These are phyloP conservation scores for Ceratobasidium sp. DNA, from an alignment of 1,284 basidiomycete species.

Conservation along the genomic window DNA sequence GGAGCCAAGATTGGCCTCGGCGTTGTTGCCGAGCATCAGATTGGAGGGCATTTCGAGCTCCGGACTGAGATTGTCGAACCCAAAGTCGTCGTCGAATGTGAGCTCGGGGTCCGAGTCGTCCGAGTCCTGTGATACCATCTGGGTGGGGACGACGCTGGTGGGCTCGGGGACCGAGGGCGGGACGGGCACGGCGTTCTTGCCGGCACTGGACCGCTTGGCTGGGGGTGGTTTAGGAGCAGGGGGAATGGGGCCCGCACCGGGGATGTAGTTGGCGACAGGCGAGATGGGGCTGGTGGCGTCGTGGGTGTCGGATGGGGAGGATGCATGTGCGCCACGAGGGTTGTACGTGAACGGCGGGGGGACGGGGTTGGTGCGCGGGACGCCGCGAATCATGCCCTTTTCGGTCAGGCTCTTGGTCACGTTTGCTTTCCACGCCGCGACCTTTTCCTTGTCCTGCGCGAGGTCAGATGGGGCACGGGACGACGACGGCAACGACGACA, in stretches of 20 bases:
- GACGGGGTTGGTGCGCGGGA: conserved; percentile 37
- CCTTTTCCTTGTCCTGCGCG: conserved; percentile 39
- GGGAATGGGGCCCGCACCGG: conserved; percentile 17
- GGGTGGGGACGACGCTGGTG: conserved; percentile 9
- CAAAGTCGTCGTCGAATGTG: background rate
- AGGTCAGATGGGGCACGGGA: background rate
- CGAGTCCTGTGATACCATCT: background rate
- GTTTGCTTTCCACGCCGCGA: conserved; percentile 38
- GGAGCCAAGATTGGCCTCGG: background rate
- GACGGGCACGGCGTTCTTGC: background rate
- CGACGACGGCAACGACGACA: background rate
- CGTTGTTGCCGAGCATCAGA: background rate
- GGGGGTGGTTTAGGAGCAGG: background rate
- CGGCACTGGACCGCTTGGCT: background rate
- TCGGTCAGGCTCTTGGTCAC: conserved; percentile 41
- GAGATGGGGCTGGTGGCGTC: conserved; percentile 14
- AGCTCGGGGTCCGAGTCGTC: conserved; percentile 19
- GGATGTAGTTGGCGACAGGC: conserved; percentile 10
- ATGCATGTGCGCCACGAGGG: background rate
- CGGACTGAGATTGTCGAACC: background rate
- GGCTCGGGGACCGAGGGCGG: background rate
- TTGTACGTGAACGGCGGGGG: conserved; percentile 4
- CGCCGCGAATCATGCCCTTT: conserved; percentile 42
- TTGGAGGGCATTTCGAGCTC: background rate
- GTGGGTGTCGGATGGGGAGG: background rate